These are phyloP conservation scores for Tetrastigma voinierianum DNA, from an alignment of 164 flowering plant genomes.

Conservation along the genomic window DNA sequence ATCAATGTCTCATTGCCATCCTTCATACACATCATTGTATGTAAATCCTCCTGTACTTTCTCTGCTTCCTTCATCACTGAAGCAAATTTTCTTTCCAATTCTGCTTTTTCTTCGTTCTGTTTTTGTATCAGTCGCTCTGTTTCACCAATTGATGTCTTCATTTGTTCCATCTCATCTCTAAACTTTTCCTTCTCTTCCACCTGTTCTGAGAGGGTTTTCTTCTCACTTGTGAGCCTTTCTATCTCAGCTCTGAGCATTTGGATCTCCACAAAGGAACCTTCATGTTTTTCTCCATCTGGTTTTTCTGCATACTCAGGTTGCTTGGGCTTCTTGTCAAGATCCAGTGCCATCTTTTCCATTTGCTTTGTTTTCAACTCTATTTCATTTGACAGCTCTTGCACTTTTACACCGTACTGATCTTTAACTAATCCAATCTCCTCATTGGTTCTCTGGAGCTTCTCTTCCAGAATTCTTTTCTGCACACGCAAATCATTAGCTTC, in stretches of 20 bases:
- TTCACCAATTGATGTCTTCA: slow-evolving; percentile 31
- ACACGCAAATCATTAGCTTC: slow-evolving; percentile 37
- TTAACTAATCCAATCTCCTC: slow-evolving; percentile 23
- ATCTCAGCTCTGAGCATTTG: slow-evolving; percentile 47
- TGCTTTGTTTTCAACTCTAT: slow-evolving; percentile 27
- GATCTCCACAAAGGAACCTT: slow-evolving; percentile 37
- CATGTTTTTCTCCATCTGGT: slow-evolving; percentile 36
- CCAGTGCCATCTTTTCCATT: slow-evolving; percentile 38
- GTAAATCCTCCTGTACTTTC: slow-evolving; percentile 37
- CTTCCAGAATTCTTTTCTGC: slow-evolving; percentile 31
- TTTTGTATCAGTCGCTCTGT: slow-evolving; percentile 35
- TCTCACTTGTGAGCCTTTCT: slow-evolving; percentile 36
- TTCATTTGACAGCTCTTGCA: slow-evolving; percentile 45
- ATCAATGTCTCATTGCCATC: slow-evolving; percentile 49
- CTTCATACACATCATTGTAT: slow-evolving; percentile 30
- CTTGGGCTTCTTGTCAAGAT: slow-evolving; percentile 42
- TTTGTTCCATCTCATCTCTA: slow-evolving; percentile 30
- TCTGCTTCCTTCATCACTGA: slow-evolving; percentile 47
- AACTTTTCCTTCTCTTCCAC: slow-evolving; percentile 24
- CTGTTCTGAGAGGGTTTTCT: slow-evolving; percentile 26
- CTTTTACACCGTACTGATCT: slow-evolving; percentile 34
- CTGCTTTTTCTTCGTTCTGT: slow-evolving; percentile 40
- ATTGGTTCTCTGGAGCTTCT: slow-evolving; percentile 32
- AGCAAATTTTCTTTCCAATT: slow-evolving; percentile 37
- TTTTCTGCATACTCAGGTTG: slow-evolving; percentile 45